Base-by-base conservation (phyloP, 1,139 yeast genomes). In the Diutina scorzettiae region DNA sequence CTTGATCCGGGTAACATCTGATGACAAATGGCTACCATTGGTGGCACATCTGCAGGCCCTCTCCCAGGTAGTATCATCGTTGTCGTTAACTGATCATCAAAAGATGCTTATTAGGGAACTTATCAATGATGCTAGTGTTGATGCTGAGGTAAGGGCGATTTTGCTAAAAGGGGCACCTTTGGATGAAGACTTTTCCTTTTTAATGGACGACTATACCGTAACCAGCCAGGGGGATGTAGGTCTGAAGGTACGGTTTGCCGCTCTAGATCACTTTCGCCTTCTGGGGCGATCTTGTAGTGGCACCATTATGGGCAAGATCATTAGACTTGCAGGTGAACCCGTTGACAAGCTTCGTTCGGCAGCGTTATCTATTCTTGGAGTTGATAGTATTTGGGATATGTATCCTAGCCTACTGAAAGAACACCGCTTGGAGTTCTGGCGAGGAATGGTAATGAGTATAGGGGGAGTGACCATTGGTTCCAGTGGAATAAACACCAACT, bases 161-260 rank as follows among this genome's bases (percentile, higher is more conserved):
- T 12, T 27, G n/a, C 5, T 27, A 11, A 14, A 12, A 5, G 8
- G 14, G 14, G 8, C 30, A 7, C 30, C 30, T 6, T 27, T 27
- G 7, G 17, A 4, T 9, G 20, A 14, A 19, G 14, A 30, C 18
- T 19, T 14, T 6, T 19, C 7, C n/a, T 14, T 14, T 12, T 23
- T 34, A 20, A 16, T 34, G 5, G 28, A 34, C 16, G 39, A 34
- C 23, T 34, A 34, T 23, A 34, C 39, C n/a, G 23, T 19, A 9
- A 34, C 39, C n/a, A 3, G 21, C 7, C 39, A 34, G n/a, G 39
- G 39, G 5, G 39, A 34, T 14, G 28, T 34, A 12, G 39, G 39
- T 4, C 28, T n/a, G 14, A 34, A 34, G 18, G 27, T 34, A 5
- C 27, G 39, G 6, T 14, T 12, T 2, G 39, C 29, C 7, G 23